Evolutionary conservation across 345 rosid genomes (phyloP), one percentile per base, ranked within the genome.

Genomic region (Syzygium oleosum): DNA sequence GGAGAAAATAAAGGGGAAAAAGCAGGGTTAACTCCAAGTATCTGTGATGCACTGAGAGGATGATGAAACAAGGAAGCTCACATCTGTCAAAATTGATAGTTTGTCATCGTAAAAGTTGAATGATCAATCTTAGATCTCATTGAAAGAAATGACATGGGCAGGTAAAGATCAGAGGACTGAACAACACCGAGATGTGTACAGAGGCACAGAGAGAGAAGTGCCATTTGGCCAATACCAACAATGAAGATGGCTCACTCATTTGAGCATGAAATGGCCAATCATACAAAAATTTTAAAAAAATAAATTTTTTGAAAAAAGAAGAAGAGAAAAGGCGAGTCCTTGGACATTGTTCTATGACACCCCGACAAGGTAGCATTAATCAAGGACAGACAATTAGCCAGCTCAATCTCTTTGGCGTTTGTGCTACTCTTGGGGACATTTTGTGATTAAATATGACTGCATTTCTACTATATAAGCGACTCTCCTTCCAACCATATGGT

Each of bases 301-400:
- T 21, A 1, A 79, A 9, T 1, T 25, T 14, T 31, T 14, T 73
- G 38, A 78, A 78, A 25, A 84, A 7, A 84, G 52, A 13, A 14
- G n/a, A n/a, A 84, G 84, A 54, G 56, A 84, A 61, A 84, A 85
- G 53, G 58, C 27, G 83, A 59, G 86, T 87, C 86, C 85, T 84
- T 84, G 84, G 86, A 58, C 77, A 85, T 85, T 86, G 85, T 85
- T 88, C 85, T 68, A 41, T 77, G 88, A 89, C 63, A 88, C 86
- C 78, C 90, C 89, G 92, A 91, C 91, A 90, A 88, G 79, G 87
- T 86, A 41, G 90, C 91, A 90, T 87, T 87, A 77, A 91, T 91
- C 89, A 88, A 90, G 91, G 92, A 88, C 88, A 87, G 89, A 59
- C 86, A 84, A 88, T 77, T 56, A 89, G 93, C 91, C 92, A 88